Evolutionary conservation across 352 stramenopile genomes (phyloP).

Genomic region (Plasmopara muralis): DNA sequence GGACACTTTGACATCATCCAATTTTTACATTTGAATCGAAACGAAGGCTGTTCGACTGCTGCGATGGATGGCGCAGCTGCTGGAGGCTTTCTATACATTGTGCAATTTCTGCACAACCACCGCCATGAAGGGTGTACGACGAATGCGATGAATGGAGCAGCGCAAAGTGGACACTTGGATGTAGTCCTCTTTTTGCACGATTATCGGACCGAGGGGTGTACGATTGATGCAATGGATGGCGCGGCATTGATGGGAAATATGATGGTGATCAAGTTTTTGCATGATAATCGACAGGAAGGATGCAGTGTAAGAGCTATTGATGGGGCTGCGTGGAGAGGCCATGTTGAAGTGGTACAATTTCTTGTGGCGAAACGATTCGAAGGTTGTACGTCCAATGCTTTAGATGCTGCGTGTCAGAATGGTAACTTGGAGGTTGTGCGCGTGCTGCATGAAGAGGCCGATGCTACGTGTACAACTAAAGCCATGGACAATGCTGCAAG

Average conservation of each 20-base stretch:
- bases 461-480: slow-evolving; percentile 14
- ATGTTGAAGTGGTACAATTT: slow-evolving; percentile 31
- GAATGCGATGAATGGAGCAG: slow-evolving; percentile 33
- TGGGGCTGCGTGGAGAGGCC: slow-evolving; percentile 25
- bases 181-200: slow-evolving; percentile 27
- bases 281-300: slow-evolving; percentile 25
- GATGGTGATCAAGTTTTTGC: slow-evolving; percentile 28
- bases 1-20: slow-evolving; percentile 22
- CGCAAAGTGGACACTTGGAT: slow-evolving; percentile 21
- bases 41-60: slow-evolving; percentile 23
- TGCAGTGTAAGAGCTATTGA: slow-evolving; percentile 29
- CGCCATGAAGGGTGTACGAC: slow-evolving; percentile 29
- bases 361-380: slow-evolving; percentile 22
- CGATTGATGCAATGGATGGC: slow-evolving; percentile 29
- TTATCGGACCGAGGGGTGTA: slow-evolving; percentile 27
- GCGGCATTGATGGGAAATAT: slow-evolving; percentile 29
- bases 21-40: slow-evolving; percentile 24
- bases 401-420: slow-evolving; percentile 28
- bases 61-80: slow-evolving; percentile 32
- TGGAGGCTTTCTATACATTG: slow-evolving; percentile 22
- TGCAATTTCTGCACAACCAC: slow-evolving; percentile 24
- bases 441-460: slow-evolving; percentile 21
- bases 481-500: slow-evolving; percentile 34
- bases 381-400: slow-evolving; percentile 27
- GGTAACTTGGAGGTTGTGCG: slow-evolving; percentile 23